Evolutionary conservation across 192 early-diverging fungal genomes (phyloP), one percentile per base, ranked within the genome.

Genomic region (Piromyces finnis): DNA sequence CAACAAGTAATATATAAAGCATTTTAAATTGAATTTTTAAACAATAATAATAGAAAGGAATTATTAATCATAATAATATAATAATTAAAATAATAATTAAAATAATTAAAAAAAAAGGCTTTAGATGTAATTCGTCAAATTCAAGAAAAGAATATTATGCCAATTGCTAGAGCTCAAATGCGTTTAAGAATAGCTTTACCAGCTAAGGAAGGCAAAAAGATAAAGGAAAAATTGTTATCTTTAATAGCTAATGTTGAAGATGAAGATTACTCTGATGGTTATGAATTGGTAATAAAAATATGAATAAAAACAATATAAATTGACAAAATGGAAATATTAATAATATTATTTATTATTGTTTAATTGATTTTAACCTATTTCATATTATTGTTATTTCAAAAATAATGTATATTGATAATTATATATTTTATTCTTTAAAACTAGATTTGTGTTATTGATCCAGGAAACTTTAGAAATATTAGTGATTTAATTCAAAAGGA

Each of bases 111-210:
- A 30, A 84, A 84, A 82, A 84, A 92, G 86, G 96, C 98, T 32
- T 84, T 98, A 80, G 96, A 99, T 41, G 95, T 96, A 17, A 98
- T 99, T 79, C 94, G 91, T 82, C 92, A 92, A 84, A 85, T 99
- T 59, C 94, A 98, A 86, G 94, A 95, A 80, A 94, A 95, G 82
- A 88, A 89, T 78, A 88, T 91, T 9, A 90, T 99, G 81, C 96
- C 97, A 7, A 98, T 99, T 84, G 91, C 92, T 5, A 88, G 97
- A 32, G 98, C 97, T 17, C 96, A 95, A 84, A 98, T 98, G 96
- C 85, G 94, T 3, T 81, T 99, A 36, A 88, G 94, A 81, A 81
- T 99, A n/a, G 87, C 87, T 12, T 84, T 96, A 80, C 88, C 94
- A 0, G 88, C 85, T 14, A 98, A 97, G 85, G 96, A 98, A 17